Conservation (phyloP, 225 moss, liverwort and hornwort species). For the Physcomitrium patens region DNA sequence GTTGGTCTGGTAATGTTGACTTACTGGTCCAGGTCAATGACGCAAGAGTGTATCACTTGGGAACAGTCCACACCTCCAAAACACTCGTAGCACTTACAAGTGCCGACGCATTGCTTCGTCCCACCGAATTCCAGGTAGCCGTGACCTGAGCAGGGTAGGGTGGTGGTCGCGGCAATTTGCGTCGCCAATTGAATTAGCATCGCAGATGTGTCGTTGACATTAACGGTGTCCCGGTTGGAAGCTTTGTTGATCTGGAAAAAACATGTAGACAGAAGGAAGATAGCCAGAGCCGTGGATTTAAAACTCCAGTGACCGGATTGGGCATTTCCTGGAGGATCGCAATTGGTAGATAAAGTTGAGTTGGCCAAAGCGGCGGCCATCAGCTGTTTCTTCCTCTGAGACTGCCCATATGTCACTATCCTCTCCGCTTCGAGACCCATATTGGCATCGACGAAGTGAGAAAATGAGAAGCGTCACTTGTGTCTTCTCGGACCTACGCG, state of each 20-base stretch:
- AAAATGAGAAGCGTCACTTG: not conserved
- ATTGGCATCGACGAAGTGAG: conserved; percentile 9
- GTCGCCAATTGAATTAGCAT: not conserved
- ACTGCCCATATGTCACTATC: conserved; percentile 28
- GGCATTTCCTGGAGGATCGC: not conserved
- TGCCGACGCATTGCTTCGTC: conserved; percentile 31
- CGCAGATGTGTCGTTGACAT: not conserved
- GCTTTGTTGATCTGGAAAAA: conserved; percentile 6
- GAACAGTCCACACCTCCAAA: conserved; percentile 62
- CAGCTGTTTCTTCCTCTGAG: conserved; percentile 35
- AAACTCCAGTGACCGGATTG: conserved; percentile 37
- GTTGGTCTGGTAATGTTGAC: not conserved
- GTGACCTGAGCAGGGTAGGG: conserved; percentile 62
- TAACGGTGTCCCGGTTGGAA: not conserved
- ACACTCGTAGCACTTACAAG: conserved; percentile 71
- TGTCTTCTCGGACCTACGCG: not conserved
- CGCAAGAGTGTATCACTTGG: conserved; percentile 41
- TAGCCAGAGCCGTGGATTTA: conserved; percentile 39
- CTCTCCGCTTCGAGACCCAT: conserved; percentile 46
- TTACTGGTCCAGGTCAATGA: conserved; percentile 78
- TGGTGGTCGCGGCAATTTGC: not conserved
- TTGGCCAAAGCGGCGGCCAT: conserved; percentile 44
- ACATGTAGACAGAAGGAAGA: conserved; percentile 37
- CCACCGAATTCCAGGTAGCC: conserved; percentile 41
- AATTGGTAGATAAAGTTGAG: conserved; percentile 25